These are phyloP conservation scores for Capsaspora owczarzaki DNA, from an alignment of 78 protist species.

Conservation along the genomic window DNA sequence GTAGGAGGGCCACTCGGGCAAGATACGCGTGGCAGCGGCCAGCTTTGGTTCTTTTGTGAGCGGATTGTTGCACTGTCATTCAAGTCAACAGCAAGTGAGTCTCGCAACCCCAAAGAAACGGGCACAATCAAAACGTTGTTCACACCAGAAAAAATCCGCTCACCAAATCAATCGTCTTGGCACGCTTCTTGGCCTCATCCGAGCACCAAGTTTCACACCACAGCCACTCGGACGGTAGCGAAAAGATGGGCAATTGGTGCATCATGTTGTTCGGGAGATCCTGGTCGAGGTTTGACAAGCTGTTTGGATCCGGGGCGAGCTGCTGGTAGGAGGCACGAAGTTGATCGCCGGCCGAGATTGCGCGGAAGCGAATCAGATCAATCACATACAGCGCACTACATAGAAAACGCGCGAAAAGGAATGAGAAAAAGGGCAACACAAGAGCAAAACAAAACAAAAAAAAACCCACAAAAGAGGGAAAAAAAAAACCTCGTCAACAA, in stretches of 20 bases:
- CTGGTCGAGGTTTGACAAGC: constrained; percentile 70
- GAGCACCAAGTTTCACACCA: constrained; percentile 98
- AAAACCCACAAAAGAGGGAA: too few species aligned
- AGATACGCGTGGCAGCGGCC: constrained; percentile 56
- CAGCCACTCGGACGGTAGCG: constrained; percentile 96
- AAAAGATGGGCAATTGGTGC: constrained; percentile 72
- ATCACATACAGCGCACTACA: constrained; percentile 92
- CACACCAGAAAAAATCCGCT: background rate
- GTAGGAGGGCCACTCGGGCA: constrained; percentile 48
- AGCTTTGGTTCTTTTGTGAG: constrained; percentile 92
- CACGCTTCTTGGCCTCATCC: constrained; percentile 52
- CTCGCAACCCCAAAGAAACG: background rate
- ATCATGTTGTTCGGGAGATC: constrained; percentile 97
- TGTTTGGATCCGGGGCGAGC: constrained; percentile 65
- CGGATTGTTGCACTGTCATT: constrained; percentile 96
- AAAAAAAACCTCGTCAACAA: background rate
- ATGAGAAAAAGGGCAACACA: background rate
- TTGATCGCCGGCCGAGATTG: constrained; percentile 80
- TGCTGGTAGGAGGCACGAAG: constrained; percentile 73
- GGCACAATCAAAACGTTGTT: background rate
- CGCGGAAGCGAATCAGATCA: constrained; percentile 82
- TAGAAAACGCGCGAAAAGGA: too few species aligned
- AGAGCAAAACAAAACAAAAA: background rate
- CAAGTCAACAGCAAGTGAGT: too few species aligned
- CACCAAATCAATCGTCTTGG: constrained; percentile 94